phyloP scores from a whole-genome alignment of 768 basidiomycete genomes.

The Tulasnella sp. region DNA sequence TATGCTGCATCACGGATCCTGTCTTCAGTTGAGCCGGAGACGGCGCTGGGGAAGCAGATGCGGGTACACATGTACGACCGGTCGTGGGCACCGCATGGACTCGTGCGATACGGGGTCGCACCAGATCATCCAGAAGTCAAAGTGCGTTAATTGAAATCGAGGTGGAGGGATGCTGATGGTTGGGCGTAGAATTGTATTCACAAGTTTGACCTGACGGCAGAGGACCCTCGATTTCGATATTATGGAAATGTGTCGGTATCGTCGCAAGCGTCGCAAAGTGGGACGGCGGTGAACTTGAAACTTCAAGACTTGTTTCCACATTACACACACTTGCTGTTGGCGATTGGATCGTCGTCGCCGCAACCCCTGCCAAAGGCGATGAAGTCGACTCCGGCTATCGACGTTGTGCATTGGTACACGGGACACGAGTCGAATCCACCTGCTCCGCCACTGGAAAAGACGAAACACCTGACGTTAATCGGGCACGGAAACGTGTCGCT shows the following conservation, averaged over 20 bases:
- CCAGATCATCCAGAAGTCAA: constrained; percentile 99
- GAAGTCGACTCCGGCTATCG: constrained; percentile 54
- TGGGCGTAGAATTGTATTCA: constrained; percentile 78
- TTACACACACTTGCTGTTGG: constrained; percentile 79
- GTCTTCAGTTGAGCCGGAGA: constrained; percentile 38
- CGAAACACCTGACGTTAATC: constrained; percentile 66
- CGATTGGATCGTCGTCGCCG: constrained; percentile 67
- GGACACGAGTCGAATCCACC: constrained; percentile 47
- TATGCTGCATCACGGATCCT: constrained; percentile 85
- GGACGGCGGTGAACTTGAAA: constrained; percentile 41
- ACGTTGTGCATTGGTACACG: constrained; percentile 94
- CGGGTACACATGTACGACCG: constrained; percentile 81
- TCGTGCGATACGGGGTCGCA: constrained; percentile 92
- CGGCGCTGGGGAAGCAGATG: constrained; percentile 29
- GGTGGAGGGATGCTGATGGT: constrained; percentile 4
- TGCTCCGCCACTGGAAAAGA: constrained; percentile 50
- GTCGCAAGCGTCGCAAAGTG: constrained; percentile 16
- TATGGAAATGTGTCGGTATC: constrained; percentile 68
- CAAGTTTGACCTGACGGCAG: constrained; percentile 76
- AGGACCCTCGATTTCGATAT: constrained; percentile 72
- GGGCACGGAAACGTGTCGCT: constrained; percentile 94
- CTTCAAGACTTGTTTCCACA: constrained; percentile 49
- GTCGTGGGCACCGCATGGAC: constrained; percentile 86
- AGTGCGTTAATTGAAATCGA: constrained; percentile 31
- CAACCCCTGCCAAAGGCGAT: constrained; percentile 26